Evolutionary conservation across 495 filamentous ascomycete species (phyloP), one percentile per base, ranked within the genome.

Genomic region (Aspergillus bridgeri): DNA sequence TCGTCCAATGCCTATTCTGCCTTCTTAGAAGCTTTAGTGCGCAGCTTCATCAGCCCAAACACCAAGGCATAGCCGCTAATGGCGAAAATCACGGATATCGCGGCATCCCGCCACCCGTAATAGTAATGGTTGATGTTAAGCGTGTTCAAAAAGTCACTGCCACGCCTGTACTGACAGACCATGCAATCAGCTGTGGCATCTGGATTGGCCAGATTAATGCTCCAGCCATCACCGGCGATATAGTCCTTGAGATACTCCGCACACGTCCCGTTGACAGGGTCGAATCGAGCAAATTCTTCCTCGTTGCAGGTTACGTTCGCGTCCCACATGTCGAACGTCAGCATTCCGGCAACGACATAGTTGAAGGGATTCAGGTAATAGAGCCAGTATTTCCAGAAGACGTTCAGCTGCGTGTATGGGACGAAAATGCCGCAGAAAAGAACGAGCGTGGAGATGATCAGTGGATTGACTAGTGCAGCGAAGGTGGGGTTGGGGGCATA

Each of bases 301-400:
- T 60, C 43, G 24, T 80, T 67, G 69, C 85, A 88, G 1, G 59
- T 21, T 1, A 85, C 77, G 0, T 66, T 15, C 1, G 77, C 76
- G 51, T 83, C 81, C 43, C 76, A 81, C 5, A 87, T 67, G 4
- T 67, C 75, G 1, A 71, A 72, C 0, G 81, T 75, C 19, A 86
- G 53, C 70, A 86, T 75, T 47, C 75, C 77, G 50, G 66, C 70
- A 18, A 86, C 75, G 5, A 84, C 61, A 54, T 88, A 87, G 3
- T 79, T 83, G 54, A 87, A 78, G 11, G 85, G 84, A 21, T 80
- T 82, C 54, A 85, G 72, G 57, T 22, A 60, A 58, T 53, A 62
- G 42, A 42, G 59, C 87, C 86, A 90, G 78, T 90, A 91, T 21
- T 79, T 71, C 55, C 86, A 87, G 51, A 89, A 78, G 3, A 70